Conservation (phyloP, 768 basidiomycete genomes). For the Agaricus subrufescens region DNA sequence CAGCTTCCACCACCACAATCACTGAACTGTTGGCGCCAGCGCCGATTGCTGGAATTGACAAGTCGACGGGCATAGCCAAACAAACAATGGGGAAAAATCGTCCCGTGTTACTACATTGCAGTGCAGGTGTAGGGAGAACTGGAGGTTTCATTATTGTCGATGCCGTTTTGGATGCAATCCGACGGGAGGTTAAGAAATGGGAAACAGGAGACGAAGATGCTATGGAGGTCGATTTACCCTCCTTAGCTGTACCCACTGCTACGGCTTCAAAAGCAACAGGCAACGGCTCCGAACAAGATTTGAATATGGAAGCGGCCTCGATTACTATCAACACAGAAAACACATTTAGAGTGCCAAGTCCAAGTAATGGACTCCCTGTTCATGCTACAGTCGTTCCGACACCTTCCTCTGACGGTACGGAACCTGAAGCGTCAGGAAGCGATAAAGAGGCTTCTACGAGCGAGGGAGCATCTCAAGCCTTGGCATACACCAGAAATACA, state of each 20-base stretch:
- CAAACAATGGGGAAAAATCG: constrained; percentile 43
- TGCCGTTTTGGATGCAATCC: constrained; percentile 73
- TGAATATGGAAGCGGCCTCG: neutral
- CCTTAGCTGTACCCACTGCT: neutral
- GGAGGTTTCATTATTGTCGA: constrained; percentile 92
- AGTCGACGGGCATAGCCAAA: constrained; percentile 49
- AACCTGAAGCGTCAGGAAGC: constrained; percentile 8
- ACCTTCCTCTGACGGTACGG: constrained; percentile 4
- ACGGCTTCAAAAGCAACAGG: constrained; percentile 3
- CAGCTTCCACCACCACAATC: constrained; percentile 1
- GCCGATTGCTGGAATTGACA: constrained; percentile 38
- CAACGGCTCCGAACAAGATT: neutral
- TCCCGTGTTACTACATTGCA: constrained; percentile 83
- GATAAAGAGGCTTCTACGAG: constrained; percentile 9
- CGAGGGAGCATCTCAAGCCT: neutral
- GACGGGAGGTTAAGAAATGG: constrained; percentile 42
- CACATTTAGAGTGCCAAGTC: neutral
- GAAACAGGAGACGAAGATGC: constrained; percentile 13
- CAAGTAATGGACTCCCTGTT: constrained; percentile 16
- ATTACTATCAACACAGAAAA: constrained; percentile 1
- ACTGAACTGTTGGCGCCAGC: constrained; percentile 6
- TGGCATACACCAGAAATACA: constrained; percentile 5
- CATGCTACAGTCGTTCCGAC: constrained; percentile 24
- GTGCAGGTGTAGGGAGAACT: constrained; percentile 92
- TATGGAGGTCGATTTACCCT: constrained; percentile 27